Base-by-base conservation (phyloP, 805 yeast species). In the Wickerhamomyces hampshirensis region DNA sequence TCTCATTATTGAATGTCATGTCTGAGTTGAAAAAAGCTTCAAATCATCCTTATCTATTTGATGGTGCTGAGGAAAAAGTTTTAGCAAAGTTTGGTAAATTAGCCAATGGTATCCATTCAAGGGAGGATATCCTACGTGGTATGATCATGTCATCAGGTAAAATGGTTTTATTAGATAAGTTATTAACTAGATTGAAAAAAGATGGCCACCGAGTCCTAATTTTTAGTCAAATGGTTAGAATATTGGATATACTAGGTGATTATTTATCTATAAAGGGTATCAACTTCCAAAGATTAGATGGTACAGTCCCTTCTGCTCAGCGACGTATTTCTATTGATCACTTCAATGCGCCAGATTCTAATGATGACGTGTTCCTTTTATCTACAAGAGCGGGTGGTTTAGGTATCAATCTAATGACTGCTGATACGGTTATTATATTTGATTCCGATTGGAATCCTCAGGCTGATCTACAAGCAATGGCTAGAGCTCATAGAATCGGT, bases 391-490 rank as follows among this genome's bases (percentile, higher is more conserved):
- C 99, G 11, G 99, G 99, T 68, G 99, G 99, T 37, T 70, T 93
- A 43, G 99, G 99, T 63, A 93, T 93, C 58, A 93, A 93, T 59
- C 70, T 93, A 58, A 93, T 93, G 98, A 93, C 98, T 5, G 99
- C 99, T 4, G 99, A 93, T 56, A 93, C 99, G 6, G 99, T 93
- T 19, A 86, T 93, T 50, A 91, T 93, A 28, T 93, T 93, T 63
- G 98, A 93, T 62, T 86, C 96, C 5, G 98, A 93, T 65, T 93
- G 98, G 98, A 93, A 93, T 57, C 98, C 98, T 0, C 98, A 93
- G 60, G 98, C 98, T 0, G 98, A 93, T 71, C 69, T 93, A 53
- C 98, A 93, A 63, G 98, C 98, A 1, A 93, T 93, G 98, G 98
- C 98, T 0, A 79, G 98, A 63, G 98, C 98, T 3, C 99, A 93